A percentile compares a stretch with the other conserved stretches of the same genome.
Evolutionary conservation across 2,329 filamentous ascomycete genomes (phyloP).

Genomic region (Aspergillus luchuensis): DNA sequence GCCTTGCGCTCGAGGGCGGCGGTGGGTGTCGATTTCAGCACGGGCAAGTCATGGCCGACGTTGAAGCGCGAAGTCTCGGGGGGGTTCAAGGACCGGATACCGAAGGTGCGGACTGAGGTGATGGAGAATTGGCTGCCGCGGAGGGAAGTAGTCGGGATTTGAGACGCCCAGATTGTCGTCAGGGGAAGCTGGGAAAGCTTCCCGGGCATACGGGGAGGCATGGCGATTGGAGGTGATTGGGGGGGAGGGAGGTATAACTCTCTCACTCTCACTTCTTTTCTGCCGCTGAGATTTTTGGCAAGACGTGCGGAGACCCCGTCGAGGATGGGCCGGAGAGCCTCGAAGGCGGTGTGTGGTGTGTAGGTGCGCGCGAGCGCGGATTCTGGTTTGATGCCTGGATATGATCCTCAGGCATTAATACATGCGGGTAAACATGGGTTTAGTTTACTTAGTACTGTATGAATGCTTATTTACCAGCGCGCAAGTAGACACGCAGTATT

Average conservation of each 20-base stretch:
- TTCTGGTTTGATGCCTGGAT: slow-evolving; percentile 1
- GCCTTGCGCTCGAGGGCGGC: slow-evolving; percentile 63
- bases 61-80: slow-evolving; percentile 57
- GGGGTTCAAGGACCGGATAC: slow-evolving; percentile 62
- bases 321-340: background rate
- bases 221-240: slow-evolving; percentile 17
- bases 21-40: slow-evolving; percentile 58
- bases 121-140: slow-evolving; percentile 22
- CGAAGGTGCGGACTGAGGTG: slow-evolving; percentile 40
- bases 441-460: background rate
- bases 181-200: slow-evolving; percentile 35
- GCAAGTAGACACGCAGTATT: background rate
- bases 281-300: slow-evolving; percentile 19
- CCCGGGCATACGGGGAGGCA: slow-evolving; percentile 40
- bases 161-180: slow-evolving; percentile 25
- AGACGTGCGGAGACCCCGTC: slow-evolving; percentile 2
- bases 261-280: background rate
- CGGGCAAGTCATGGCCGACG: slow-evolving; percentile 50
- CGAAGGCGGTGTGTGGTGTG: slow-evolving; percentile 19
- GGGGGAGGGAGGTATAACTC: background rate
- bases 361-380: background rate
- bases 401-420: background rate
- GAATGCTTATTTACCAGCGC: too few species aligned
- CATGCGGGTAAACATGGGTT: background rate
- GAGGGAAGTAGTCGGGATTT: slow-evolving; percentile 18